Evolutionary conservation across 164 flowering plant species (phyloP), one percentile per base, ranked within the genome.

Genomic region (Aristolochia fimbriata): DNA sequence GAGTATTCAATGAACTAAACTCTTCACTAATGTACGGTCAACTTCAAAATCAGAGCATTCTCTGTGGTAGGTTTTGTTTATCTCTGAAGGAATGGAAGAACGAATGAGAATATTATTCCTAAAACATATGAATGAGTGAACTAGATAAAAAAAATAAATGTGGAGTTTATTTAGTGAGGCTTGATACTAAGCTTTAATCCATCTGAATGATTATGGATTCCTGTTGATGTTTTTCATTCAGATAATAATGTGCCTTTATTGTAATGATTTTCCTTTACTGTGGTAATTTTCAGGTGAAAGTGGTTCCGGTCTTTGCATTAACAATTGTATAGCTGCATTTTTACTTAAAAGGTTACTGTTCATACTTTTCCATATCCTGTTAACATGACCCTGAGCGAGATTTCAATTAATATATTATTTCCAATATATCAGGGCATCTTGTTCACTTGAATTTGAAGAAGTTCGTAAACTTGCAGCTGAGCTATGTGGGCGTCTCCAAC

Each of bases 381-480:
- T 33, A 25, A n/a, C 53, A 17, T 60, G 59, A 47, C 51, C 61
- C 27, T 24, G 27, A 61, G 57, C 47, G 21, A 68, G 45, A 63
- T 13, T 16, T 37, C 6, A 12, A 17, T 13, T 51, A 2, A 24
- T 52, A 49, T 19, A 56, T 27, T 46, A n/a, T 47, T 55, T 6
- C 12, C 24, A 7, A 23, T 45, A 15, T 20, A 54, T 17, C 70
- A 90, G 97, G 79, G 88, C 90, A 58, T 78, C 81, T 63, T 43
- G 62, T 62, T 72, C 71, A 60, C 59, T 64, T 63, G 97, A 90
- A 62, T 84, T 78, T 77, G 88, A 87, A 77, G 95, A 87, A 67
- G 92, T 90, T 57, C 73, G 91, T 60, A 90, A 87, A 68, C 87
- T 90, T 70, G 87, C 97, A 60, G 95, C 95, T 65, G 95, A 90